Evolutionary conservation across 2,329 filamentous ascomycete species (phyloP).

Genomic region (Nemania serpens): DNA sequence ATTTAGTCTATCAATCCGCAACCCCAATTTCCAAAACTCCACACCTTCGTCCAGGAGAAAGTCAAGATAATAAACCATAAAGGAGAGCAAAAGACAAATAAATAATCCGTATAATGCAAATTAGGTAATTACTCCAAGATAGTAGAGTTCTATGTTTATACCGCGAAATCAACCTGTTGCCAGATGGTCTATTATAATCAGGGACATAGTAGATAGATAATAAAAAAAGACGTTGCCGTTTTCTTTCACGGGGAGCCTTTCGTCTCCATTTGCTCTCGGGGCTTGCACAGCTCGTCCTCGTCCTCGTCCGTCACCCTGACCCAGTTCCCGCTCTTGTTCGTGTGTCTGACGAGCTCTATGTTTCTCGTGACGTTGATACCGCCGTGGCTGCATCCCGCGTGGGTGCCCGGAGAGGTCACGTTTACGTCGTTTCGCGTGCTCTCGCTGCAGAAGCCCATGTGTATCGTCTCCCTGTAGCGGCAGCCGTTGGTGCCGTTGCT

Average conservation of each 20-base stretch:
- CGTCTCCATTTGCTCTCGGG: not conserved
- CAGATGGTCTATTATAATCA: no score
- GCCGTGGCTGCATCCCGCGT: constrained; percentile 5
- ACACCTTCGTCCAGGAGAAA: no score
- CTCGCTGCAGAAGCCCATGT: constrained; percentile 14
- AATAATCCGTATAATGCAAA: no score
- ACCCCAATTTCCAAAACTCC: no score
- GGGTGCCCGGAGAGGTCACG: constrained; percentile 19
- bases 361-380: constrained; percentile 27
- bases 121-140: no score
- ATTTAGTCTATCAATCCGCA: no score
- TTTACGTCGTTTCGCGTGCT: constrained; percentile 14
- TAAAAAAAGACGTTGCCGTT: no score
- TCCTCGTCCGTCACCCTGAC: constrained; percentile 25
- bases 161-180: no score
- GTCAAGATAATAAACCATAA: no score
- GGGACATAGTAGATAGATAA: no score
- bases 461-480: constrained; percentile 14
- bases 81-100: no score
- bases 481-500: not conserved
- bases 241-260: not conserved
- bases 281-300: constrained; percentile 10
- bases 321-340: constrained; percentile 23
- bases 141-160: no score
- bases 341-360: constrained; percentile 24